These are phyloP conservation scores for Ettlia oleoabundans DNA, from an alignment of 139 green algal genomes.

Conservation along the genomic window DNA sequence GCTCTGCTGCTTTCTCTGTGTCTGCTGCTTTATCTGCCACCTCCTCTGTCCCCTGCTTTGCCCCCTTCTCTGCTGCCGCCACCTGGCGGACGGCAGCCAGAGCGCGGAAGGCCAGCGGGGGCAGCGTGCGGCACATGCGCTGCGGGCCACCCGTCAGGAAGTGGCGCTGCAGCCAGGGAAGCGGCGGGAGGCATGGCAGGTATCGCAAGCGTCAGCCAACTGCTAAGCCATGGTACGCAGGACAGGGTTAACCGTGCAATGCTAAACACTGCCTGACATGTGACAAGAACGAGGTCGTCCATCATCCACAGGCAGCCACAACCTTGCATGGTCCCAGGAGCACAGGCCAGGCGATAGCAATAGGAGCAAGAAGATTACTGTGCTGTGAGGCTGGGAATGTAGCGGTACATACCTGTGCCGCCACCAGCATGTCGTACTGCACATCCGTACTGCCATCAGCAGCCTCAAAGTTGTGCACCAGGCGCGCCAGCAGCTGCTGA, in stretches of 20 bases:
- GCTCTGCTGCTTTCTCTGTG: too few species aligned
- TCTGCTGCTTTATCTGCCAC: too few species aligned
- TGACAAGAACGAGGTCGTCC: too few species aligned
- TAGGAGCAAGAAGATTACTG: not conserved
- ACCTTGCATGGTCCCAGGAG: too few species aligned
- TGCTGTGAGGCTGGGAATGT: not conserved
- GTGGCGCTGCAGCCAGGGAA: conserved; percentile 12
- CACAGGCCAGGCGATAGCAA: not conserved
- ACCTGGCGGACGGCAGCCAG: conserved; percentile 53
- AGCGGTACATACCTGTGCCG: conserved; percentile 48
- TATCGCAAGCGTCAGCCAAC: not conserved
- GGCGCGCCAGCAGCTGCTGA: conserved; percentile 85
- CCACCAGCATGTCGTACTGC: conserved; percentile 77
- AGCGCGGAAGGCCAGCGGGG: conserved; percentile 76
- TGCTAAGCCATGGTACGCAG: too few species aligned
- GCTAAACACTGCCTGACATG: too few species aligned
- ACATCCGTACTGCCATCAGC: conserved; percentile 51
- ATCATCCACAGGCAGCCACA: not conserved
- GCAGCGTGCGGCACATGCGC: conserved; percentile 81
- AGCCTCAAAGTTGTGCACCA: conserved; percentile 84
- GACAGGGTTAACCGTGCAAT: too few species aligned
- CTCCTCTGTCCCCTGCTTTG: too few species aligned
- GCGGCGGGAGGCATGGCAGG: not conserved
- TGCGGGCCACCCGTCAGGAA: conserved; percentile 65
- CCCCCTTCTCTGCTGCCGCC: not conserved